Conservation (phyloP, 192 early-diverging fungal species). For the Gryganskiella cystojenkinii region DNA sequence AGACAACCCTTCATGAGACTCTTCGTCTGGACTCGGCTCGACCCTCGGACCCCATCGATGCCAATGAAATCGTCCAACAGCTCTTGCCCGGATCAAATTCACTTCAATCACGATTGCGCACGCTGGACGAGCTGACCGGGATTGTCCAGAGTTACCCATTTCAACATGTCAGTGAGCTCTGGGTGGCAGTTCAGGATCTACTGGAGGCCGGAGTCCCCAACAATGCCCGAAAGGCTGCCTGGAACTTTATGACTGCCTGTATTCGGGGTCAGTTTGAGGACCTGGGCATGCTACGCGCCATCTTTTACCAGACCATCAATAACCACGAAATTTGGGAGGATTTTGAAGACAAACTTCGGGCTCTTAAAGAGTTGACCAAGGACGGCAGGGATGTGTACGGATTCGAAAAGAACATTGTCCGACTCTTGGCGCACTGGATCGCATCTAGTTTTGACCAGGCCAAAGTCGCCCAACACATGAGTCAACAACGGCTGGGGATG, state of each 20-base stretch:
- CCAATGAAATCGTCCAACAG: conserved; percentile 58
- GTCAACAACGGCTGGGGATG: conserved; percentile 47
- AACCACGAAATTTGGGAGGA: conserved; percentile 62
- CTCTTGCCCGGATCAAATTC: conserved; percentile 52
- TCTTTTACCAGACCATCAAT: conserved; percentile 65
- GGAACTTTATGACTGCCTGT: conserved; percentile 70
- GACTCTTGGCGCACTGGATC: conserved; percentile 62
- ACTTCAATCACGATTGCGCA: conserved; percentile 54
- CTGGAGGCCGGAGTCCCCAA: conserved; percentile 54
- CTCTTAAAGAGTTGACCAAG: conserved; percentile 60
- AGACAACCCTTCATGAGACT: conserved; percentile 32
- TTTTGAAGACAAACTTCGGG: conserved; percentile 60
- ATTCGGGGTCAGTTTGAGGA: conserved; percentile 66
- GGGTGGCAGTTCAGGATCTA: conserved; percentile 60
- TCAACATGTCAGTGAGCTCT: conserved; percentile 63
- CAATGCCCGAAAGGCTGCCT: conserved; percentile 62
- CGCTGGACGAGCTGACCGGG: conserved; percentile 57
- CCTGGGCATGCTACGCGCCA: conserved; percentile 63
- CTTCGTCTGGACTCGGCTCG: conserved; percentile 46
- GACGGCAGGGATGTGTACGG: conserved; percentile 67
- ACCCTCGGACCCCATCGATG: conserved; percentile 59
- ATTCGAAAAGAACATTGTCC: conserved; percentile 68
- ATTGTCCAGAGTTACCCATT: conserved; percentile 63
- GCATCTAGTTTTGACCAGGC: conserved; percentile 55
- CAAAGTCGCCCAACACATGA: conserved; percentile 44